These are phyloP conservation scores for Phascolomyces articulosus DNA, from an alignment of 371 early-diverging fungal species.

Conservation along the genomic window DNA sequence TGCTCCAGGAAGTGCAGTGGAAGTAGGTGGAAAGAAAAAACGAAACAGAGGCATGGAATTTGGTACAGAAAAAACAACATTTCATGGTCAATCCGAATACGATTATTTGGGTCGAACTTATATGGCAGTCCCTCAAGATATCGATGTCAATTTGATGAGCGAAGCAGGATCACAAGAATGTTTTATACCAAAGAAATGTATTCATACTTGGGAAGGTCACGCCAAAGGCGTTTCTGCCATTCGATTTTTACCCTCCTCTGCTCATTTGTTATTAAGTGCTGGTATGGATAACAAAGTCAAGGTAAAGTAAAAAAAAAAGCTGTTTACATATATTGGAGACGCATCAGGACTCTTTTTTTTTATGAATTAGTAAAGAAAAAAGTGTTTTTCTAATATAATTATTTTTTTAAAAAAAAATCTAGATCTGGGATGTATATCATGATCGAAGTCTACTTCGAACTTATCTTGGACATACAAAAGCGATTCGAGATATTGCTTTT, in stretches of 20 bases:
- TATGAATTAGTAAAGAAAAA: neutral
- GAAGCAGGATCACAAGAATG: slow-evolving; percentile 81
- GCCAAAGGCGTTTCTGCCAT: slow-evolving; percentile 91
- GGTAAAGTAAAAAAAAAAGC: slow-evolving; percentile 32
- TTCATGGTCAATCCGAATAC: slow-evolving; percentile 77
- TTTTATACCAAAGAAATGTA: slow-evolving; percentile 82
- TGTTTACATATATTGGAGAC: too few species aligned
- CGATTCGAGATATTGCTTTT: slow-evolving; percentile 92
- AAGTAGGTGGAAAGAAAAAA: slow-evolving; percentile 17
- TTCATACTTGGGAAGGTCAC: slow-evolving; percentile 95
- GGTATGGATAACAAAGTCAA: slow-evolving; percentile 95
- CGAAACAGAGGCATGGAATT: slow-evolving; percentile 28
- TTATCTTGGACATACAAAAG: slow-evolving; percentile 90
- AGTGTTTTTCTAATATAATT: neutral
- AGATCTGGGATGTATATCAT: slow-evolving; percentile 94
- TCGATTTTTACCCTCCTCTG: slow-evolving; percentile 87
- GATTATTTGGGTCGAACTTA: slow-evolving; percentile 95
- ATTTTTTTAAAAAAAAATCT: slow-evolving; percentile 18
- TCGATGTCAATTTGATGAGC: slow-evolving; percentile 75
- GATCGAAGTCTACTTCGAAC: slow-evolving; percentile 85
- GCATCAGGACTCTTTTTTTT: too few species aligned
- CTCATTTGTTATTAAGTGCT: slow-evolving; percentile 88
- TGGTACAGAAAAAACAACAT: slow-evolving; percentile 63
- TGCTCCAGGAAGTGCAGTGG: neutral
- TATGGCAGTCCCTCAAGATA: slow-evolving; percentile 91